Conservation (phyloP, 768 basidiomycete genomes). For the Trametes cinnabarina region DNA sequence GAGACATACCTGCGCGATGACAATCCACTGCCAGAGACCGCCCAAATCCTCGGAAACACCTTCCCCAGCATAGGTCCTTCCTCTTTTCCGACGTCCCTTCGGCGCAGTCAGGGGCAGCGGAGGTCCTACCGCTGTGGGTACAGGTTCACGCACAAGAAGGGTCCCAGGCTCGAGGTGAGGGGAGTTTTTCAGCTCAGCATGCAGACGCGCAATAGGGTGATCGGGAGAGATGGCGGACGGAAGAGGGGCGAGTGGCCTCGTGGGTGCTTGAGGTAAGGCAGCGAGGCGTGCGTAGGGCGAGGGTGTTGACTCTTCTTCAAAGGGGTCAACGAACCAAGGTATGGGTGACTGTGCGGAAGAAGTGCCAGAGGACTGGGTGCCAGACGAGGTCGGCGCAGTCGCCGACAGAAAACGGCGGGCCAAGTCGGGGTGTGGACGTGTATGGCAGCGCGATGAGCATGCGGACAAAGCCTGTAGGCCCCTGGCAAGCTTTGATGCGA, state of each 20-base stretch:
- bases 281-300: slow-evolving; percentile 8
- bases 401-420: slow-evolving; percentile 13
- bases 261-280: slow-evolving; percentile 24
- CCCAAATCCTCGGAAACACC: slow-evolving; percentile 48
- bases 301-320: slow-evolving; percentile 19
- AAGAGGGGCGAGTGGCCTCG: slow-evolving; percentile 34
- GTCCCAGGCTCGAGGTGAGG: slow-evolving; percentile 67
- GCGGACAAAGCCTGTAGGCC: not conserved
- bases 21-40: slow-evolving; percentile 75
- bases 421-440: not conserved
- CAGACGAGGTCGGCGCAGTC: slow-evolving; percentile 7
- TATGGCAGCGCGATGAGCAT: not conserved
- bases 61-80: slow-evolving; percentile 66
- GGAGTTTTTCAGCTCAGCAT: slow-evolving; percentile 53
- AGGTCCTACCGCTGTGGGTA: slow-evolving; percentile 53
- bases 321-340: slow-evolving; percentile 71
- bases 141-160: slow-evolving; percentile 53
- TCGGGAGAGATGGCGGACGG: slow-evolving; percentile 53
- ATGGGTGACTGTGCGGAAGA: slow-evolving; percentile 14
- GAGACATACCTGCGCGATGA: slow-evolving; percentile 64
- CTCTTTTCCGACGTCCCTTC: slow-evolving; percentile 63
- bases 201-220: slow-evolving; percentile 47
- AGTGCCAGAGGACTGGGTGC: not conserved
- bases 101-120: slow-evolving; percentile 54
- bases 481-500: not conserved